Evolutionary conservation across 2,329 filamentous ascomycete species (phyloP).

Genomic region (Ophiostoma sp.): DNA sequence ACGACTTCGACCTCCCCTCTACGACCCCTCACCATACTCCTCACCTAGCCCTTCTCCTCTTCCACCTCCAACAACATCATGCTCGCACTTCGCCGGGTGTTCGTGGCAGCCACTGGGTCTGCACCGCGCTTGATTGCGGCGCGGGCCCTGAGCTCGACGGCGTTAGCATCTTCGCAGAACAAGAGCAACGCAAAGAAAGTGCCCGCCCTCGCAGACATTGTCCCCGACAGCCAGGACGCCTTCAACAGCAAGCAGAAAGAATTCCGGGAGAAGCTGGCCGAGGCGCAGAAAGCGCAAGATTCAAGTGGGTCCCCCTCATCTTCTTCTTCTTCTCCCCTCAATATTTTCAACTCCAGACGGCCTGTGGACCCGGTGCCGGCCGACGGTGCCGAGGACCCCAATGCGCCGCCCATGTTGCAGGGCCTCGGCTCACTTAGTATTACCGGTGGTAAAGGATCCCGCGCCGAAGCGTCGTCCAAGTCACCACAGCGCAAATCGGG

Average conservation of each 20-base stretch:
- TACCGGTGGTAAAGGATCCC: constrained; percentile 52
- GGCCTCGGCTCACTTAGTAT: constrained; percentile 63
- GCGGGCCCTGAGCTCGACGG: constrained; percentile 58
- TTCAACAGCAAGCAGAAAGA: constrained; percentile 84
- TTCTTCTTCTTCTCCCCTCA: background rate
- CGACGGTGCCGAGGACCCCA: constrained; percentile 12
- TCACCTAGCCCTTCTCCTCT: background rate
- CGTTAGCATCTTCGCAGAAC: too few relatives aligned
- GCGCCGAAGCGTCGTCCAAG: constrained; percentile 57
- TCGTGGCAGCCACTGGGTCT: constrained; percentile 31
- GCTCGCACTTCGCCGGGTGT: constrained; percentile 41
- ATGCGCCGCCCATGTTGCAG: constrained; percentile 35
- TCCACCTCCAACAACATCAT: constrained; percentile 31
- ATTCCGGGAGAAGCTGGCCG: constrained; percentile 79
- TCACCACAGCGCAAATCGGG: constrained; percentile 66
- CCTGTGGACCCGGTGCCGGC: constrained; percentile 1
- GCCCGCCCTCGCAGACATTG: constrained; percentile 84
- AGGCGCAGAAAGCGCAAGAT: constrained; percentile 78
- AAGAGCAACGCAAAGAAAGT: constrained; percentile 41
- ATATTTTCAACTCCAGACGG: constrained; percentile 5
- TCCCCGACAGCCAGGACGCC: constrained; percentile 66
- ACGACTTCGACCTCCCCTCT: background rate
- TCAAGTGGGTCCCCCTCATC: constrained; percentile 66
- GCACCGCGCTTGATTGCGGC: constrained; percentile 44
- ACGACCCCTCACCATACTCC: background rate